Base-by-base conservation (phyloP, 73 alveolate species). In the Stentor coeruleus region DNA sequence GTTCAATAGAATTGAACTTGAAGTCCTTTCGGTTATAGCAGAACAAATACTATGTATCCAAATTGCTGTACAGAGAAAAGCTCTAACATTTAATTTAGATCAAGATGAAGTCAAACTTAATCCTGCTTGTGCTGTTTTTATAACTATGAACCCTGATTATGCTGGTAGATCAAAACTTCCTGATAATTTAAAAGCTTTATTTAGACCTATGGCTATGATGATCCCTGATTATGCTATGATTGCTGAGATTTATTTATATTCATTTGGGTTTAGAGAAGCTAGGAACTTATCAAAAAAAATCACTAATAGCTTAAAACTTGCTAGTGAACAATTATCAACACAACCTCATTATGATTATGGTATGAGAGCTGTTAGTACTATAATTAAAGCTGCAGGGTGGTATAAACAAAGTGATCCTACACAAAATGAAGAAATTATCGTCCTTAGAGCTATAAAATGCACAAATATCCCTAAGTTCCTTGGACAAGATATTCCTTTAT, bases 11-110 rank as follows among this genome's bases (percentile, higher is more conserved):
- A 96, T 97, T 77, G 98, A 96, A 81, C 91, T 95, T 40, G 99
- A 97, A 90, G 99, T 97, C 3, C 95, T 97, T n/a, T 95, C 99
- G 28, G 99, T 97, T 76, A 95, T 96, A 85, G 99, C 99, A 0
- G 90, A 95, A 82, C 96, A 97, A 84, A 95, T 97, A 39, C 85
- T 93, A n/a, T 87, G 95, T 3, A 93, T 96, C 15, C 87, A 95
- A 76, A 91, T 94, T 26, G 99, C 99, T 2, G 85, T 93, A 36
- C 93, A 92, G 87, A 91, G 92, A 84, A 87, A 91, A 36, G 81
- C 86, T 58, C 77, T 91, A n/a, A 88, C 91, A 55, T 91, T 91
- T 60, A 33, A 55, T 37, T 89, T 93, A 60, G 98, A 93, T 58
- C 96, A 89, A n/a, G 85, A 77, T 38, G 55, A 76, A 74, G 74